Evolutionary conservation across 805 yeast genomes (phyloP).

Genomic region (Suhomyces sp.): DNA sequence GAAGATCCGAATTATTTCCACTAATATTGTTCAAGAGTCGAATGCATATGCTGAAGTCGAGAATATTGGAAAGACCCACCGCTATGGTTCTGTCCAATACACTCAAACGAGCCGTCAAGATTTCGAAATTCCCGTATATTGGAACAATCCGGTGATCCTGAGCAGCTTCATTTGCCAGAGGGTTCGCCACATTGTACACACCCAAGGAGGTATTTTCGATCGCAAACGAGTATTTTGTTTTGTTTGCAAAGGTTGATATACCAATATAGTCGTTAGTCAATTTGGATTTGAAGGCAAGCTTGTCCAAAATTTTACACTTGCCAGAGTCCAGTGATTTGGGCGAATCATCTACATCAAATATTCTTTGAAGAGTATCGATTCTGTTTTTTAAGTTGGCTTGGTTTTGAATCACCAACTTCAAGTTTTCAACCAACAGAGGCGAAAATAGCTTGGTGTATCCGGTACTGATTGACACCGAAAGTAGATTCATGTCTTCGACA

Average conservation of each 20-base stretch:
- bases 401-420: slow-evolving; percentile 13
- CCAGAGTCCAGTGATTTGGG: background rate
- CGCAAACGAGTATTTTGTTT: slow-evolving; percentile 34
- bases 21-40: slow-evolving; percentile 36
- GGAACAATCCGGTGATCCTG: slow-evolving; percentile 16
- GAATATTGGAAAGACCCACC: slow-evolving; percentile 38
- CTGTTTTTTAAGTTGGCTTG: slow-evolving; percentile 7
- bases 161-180: background rate
- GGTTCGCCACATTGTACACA: slow-evolving; percentile 20
- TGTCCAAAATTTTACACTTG: background rate
- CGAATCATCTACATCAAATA: background rate
- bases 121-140: slow-evolving; percentile 35
- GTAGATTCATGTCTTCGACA: slow-evolving; percentile 9
- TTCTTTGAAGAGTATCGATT: slow-evolving; percentile 7
- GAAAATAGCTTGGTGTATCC: slow-evolving; percentile 30
- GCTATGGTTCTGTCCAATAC: slow-evolving; percentile 39
- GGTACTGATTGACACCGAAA: slow-evolving; percentile 16
- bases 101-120: slow-evolving; percentile 44
- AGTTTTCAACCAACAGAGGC: slow-evolving; percentile 21
- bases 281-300: slow-evolving; percentile 21
- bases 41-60: slow-evolving; percentile 46
- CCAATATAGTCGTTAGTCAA: slow-evolving; percentile 35
- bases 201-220: slow-evolving; percentile 28
- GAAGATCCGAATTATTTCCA: slow-evolving; percentile 21
- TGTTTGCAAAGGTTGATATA: slow-evolving; percentile 30